phyloP scores from a whole-genome alignment of 129 eudicot species.

The Flaveria linearis region DNA sequence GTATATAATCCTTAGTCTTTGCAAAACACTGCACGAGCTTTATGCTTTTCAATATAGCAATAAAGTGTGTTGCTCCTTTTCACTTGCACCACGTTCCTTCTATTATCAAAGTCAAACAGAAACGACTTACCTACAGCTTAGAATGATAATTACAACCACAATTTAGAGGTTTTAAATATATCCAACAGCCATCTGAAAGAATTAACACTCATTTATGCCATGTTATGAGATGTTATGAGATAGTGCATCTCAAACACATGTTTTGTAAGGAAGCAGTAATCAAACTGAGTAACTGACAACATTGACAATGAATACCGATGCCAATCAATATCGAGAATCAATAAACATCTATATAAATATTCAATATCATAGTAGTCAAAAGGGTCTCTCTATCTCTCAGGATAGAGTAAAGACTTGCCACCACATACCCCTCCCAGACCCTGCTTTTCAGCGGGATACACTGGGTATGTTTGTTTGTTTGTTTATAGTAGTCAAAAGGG shows the following conservation, averaged over 20 bases:
- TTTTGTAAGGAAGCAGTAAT: background rate
- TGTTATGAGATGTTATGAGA: background rate
- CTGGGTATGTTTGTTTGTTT: no score
- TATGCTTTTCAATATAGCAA: background rate
- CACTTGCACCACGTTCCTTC: background rate
- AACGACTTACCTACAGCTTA: slow-evolving; percentile 9
- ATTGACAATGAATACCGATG: background rate
- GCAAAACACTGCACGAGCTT: background rate
- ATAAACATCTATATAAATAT: background rate
- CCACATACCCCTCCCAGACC: no score
- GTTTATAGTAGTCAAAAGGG: background rate
- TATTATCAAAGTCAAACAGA: slow-evolving; percentile 13
- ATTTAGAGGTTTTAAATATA: background rate
- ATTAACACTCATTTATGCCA: background rate
- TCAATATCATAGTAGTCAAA: background rate
- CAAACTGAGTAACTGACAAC: background rate
- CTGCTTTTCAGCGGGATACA: no score
- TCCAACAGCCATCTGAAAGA: slow-evolving; percentile 15
- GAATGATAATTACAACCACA: background rate
- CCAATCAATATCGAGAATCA: background rate
- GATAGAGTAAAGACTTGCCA: no score
- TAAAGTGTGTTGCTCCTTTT: slow-evolving; percentile 12
- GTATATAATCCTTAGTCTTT: background rate
- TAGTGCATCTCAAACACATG: background rate
- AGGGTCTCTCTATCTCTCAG: no score